phyloP scores from a whole-genome alignment of 495 filamentous ascomycete genomes.

The Hypoxylon fragiforme region DNA sequence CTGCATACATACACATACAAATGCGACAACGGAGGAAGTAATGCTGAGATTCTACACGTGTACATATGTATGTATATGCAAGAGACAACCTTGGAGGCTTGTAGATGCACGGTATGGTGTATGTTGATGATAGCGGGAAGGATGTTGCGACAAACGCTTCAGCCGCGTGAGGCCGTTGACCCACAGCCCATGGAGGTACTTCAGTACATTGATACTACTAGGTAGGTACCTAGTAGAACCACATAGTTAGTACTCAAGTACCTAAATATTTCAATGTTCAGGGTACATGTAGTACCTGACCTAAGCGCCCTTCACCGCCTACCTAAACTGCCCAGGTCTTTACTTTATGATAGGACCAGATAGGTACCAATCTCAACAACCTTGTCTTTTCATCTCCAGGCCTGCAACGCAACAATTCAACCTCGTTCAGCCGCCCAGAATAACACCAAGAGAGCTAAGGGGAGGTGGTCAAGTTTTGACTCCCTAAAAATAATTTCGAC shows the following conservation, averaged over 20 bases:
- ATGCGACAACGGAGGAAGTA: constrained; percentile 22
- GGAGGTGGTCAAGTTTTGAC: background rate
- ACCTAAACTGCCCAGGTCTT: constrained; percentile 17
- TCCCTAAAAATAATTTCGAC: constrained; percentile 28
- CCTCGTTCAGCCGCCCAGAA: constrained; percentile 25
- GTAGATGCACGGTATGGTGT: constrained; percentile 12
- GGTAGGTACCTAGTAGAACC: too few species aligned
- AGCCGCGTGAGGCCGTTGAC: constrained; percentile 32
- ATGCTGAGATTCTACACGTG: constrained; percentile 11
- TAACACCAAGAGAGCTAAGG: background rate
- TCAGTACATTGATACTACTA: background rate
- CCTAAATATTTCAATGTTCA: too few species aligned
- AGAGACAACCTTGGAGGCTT: background rate
- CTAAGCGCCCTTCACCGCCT: constrained; percentile 26
- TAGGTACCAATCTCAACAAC: background rate
- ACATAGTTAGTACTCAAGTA: too few species aligned
- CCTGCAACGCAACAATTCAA: constrained; percentile 9
- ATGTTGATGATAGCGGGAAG: background rate
- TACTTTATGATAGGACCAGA: background rate
- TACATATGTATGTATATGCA: background rate
- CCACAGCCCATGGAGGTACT: too few species aligned
- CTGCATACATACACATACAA: constrained; percentile 28
- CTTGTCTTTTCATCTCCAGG: background rate
- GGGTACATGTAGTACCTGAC: background rate
- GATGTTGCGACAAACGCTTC: constrained; percentile 32